These are phyloP conservation scores for Penicillium thymicola DNA, from an alignment of 2,329 filamentous ascomycete species.

Conservation along the genomic window DNA sequence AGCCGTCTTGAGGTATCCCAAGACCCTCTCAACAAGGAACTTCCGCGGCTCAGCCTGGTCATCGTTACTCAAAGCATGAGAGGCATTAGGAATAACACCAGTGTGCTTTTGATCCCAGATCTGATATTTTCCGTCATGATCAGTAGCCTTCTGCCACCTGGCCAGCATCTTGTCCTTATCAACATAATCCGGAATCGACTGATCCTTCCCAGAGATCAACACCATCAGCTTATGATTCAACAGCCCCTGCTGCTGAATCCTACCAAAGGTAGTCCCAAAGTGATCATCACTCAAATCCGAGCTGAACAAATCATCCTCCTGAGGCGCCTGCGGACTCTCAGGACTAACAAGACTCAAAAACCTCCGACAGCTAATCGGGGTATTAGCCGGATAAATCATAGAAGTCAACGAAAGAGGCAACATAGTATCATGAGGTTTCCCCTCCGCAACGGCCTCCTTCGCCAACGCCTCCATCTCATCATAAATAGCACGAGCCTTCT, in stretches of 20 bases:
- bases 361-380: constrained; percentile 53
- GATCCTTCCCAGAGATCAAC: constrained; percentile 48
- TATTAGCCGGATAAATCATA: constrained; percentile 32
- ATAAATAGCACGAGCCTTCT: constrained; percentile 27
- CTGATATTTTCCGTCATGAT: constrained; percentile 29
- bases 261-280: constrained; percentile 62
- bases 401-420: constrained; percentile 36
- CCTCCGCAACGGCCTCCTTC: constrained; percentile 20
- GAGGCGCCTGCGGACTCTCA: constrained; percentile 54
- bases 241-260: constrained; percentile 37
- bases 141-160: constrained; percentile 42
- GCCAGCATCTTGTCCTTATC: constrained; percentile 44
- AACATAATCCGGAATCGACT: constrained; percentile 46
- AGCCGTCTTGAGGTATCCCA: constrained; percentile 23
- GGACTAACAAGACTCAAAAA: constrained; percentile 57
- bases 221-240: constrained; percentile 45
- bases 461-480: constrained; percentile 34
- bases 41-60: constrained; percentile 31
- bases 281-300: constrained; percentile 62
- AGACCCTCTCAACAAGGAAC: constrained; percentile 27
- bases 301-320: constrained; percentile 84
- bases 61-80: constrained; percentile 37
- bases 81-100: constrained; percentile 44
- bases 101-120: constrained; percentile 50
- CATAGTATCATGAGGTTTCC: constrained; percentile 27